Evolutionary conservation across 805 yeast species (phyloP).

Genomic region (Myxozyma neglecta): DNA sequence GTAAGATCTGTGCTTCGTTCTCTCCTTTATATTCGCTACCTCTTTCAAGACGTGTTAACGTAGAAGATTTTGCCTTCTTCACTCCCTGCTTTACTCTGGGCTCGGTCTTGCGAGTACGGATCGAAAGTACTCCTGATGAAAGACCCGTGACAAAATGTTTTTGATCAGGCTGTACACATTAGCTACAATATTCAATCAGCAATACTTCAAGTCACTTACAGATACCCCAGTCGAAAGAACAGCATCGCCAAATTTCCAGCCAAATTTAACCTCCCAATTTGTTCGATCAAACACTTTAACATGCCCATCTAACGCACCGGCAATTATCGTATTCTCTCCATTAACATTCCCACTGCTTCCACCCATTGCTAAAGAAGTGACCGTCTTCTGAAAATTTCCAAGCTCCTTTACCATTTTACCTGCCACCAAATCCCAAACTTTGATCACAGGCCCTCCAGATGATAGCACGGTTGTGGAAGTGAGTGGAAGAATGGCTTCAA

Average conservation of each 20-base stretch:
- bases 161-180: slow-evolving; percentile 67
- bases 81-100: slow-evolving; percentile 55
- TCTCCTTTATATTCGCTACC: slow-evolving; percentile 92
- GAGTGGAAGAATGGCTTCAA: slow-evolving; percentile 78
- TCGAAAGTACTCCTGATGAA: slow-evolving; percentile 82
- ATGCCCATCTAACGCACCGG: slow-evolving; percentile 96
- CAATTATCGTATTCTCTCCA: slow-evolving; percentile 70
- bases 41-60: slow-evolving; percentile 77
- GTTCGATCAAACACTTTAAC: slow-evolving; percentile 86
- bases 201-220: not conserved
- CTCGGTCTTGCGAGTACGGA: slow-evolving; percentile 80
- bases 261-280: slow-evolving; percentile 83
- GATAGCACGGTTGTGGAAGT: slow-evolving; percentile 71
- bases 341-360: slow-evolving; percentile 17
- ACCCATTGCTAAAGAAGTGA: slow-evolving; percentile 38
- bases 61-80: slow-evolving; percentile 45
- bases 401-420: slow-evolving; percentile 69
- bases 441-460: slow-evolving; percentile 78
- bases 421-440: slow-evolving; percentile 88
- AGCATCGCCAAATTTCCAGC: slow-evolving; percentile 96
- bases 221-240: slow-evolving; percentile 72
- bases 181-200: not conserved
- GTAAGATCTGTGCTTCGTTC: slow-evolving; percentile 58
- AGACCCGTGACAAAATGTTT: slow-evolving; percentile 92
- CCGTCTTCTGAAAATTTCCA: slow-evolving; percentile 89